Percentiles rank a stretch among this genome's conserved stretches.
Conservation (phyloP, 2,329 filamentous ascomycete species). For the Diaporthe vaccinii region DNA sequence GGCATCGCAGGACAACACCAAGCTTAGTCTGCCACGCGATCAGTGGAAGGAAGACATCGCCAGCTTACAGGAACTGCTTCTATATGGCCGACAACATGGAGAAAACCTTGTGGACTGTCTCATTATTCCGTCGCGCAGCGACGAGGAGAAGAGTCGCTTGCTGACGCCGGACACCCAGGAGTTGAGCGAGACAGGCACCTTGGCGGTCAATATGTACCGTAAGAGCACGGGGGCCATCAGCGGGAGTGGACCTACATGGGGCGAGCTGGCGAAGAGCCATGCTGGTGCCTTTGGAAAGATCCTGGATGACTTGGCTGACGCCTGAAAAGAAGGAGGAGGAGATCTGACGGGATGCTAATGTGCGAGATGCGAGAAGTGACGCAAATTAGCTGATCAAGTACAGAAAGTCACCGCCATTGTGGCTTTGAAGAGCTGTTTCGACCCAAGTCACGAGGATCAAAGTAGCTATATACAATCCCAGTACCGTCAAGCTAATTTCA, state of each 20-base stretch:
- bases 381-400: constrained; percentile 14
- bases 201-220: constrained; percentile 50
- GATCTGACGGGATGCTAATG: neutral
- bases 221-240: constrained; percentile 44
- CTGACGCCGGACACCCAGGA: constrained; percentile 41
- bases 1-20: constrained; percentile 40
- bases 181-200: constrained; percentile 45
- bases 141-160: constrained; percentile 23
- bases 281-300: constrained; percentile 29
- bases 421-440: neutral
- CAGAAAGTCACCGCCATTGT: neutral
- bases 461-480: neutral
- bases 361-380: neutral
- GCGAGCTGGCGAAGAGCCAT: constrained; percentile 28
- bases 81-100: constrained; percentile 50
- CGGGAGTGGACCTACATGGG: constrained; percentile 40
- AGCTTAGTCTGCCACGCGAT: constrained; percentile 45
- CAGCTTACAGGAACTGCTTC: constrained; percentile 50
- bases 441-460: neutral
- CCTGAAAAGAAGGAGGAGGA: neutral
- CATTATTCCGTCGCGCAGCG: constrained; percentile 37
- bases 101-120: constrained; percentile 45
- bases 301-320: constrained; percentile 14
- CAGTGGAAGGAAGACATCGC: constrained; percentile 52
- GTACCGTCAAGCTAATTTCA: neutral